Base-by-base conservation (phyloP, 129 eudicot species). In the Flaveria linearis region DNA sequence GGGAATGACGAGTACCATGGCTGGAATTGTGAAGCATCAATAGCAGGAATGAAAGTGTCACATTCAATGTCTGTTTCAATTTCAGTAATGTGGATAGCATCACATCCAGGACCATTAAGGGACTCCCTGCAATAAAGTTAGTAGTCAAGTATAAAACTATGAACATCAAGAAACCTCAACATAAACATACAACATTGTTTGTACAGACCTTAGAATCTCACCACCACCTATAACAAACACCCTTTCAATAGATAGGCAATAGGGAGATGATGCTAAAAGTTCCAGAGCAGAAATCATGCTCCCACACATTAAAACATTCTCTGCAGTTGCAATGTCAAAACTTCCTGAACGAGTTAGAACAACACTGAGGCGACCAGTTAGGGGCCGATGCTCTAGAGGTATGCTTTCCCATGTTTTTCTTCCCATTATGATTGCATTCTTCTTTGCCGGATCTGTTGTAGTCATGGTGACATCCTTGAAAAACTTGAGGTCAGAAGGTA, bases 141-240 rank as follows among this genome's bases (percentile, higher is more conserved):
- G 28, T 5, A 23, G 68, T 11, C 2, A 56, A 26, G 36, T 10
- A 58, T 33, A 50, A 43, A 56, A 26, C n/a, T 10, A 58, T 33
- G 41, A 43, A 71, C 36, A 68, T 7, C 46, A 25, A 71, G 36
- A 42, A 65, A 71, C 70, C 30, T 60, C 47, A 61, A 62, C n/a
- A 63, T 18, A 43, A 50, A 3, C 36, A 66, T 50, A 76, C 17
- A 68, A 49, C 45, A 63, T 71, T 9, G 81, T 61, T 9, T 58
- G 67, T 58, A 71, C 67, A 63, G 51, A 91, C 98, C 92, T 87
- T 82, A 88, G 83, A 65, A 91, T 84, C 80, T 91, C 76, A 61
- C 98, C 98, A 77, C 98, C 97, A 49, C 98, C 98, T 43, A 93
- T 88, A 53, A 93, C 80, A 86, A 90, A 93, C 75, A 93, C 91